Evolutionary conservation across 2,329 filamentous ascomycete genomes (phyloP).

Genomic region (Metarhizium guizhouense): DNA sequence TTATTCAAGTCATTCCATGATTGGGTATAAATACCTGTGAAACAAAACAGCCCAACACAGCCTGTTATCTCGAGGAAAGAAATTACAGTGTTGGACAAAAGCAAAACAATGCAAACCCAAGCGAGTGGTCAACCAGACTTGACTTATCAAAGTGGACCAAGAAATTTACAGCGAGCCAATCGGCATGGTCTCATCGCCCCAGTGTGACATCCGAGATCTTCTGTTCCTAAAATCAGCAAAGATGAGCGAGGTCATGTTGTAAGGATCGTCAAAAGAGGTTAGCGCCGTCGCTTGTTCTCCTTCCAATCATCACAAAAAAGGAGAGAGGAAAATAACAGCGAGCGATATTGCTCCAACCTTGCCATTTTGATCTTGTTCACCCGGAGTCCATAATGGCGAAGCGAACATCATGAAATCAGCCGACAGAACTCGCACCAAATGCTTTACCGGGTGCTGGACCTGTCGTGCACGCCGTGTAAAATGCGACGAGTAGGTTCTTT

Average conservation of each 20-base stretch:
- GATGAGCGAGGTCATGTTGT: too few relatives aligned
- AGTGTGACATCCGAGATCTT: neutral
- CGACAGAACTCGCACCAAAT: constrained; percentile 8
- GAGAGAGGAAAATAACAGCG: too few relatives aligned
- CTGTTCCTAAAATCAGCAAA: too few relatives aligned
- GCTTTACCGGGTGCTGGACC: constrained; percentile 12
- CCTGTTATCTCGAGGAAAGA: neutral
- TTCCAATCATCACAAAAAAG: too few relatives aligned
- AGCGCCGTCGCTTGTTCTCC: too few relatives aligned
- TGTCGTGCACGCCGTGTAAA: constrained; percentile 12
- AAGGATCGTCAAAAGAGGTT: too few relatives aligned
- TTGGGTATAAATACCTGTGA: neutral
- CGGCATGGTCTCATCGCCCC: neutral
- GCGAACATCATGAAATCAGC: neutral
- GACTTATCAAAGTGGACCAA: constrained; percentile 13
- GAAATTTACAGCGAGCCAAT: constrained; percentile 19
- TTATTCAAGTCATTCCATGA: neutral
- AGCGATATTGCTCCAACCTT: neutral
- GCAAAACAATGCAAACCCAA: neutral
- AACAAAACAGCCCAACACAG: neutral
- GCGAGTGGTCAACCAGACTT: neutral
- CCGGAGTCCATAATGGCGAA: neutral
- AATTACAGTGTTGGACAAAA: neutral
- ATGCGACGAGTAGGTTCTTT: constrained; percentile 10
- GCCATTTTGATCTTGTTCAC: neutral